Evolutionary conservation across 805 yeast genomes (phyloP), one percentile per base, ranked within the genome.

Genomic region (Saccharomycopsis sp.): DNA sequence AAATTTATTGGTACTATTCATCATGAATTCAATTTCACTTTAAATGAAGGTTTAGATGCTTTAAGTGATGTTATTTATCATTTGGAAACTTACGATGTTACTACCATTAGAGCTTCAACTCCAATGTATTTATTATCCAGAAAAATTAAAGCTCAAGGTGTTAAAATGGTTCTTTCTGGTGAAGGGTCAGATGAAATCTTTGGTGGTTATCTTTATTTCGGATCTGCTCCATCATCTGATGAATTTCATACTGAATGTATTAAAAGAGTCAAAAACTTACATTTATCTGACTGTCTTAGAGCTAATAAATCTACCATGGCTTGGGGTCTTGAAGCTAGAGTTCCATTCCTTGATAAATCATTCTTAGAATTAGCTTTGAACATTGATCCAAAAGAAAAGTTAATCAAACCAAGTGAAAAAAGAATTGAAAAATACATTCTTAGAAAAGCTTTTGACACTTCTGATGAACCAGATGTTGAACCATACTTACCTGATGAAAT

Each of bases 281-380:
- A 92, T 65, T 78, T 78, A 53, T 86, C 97, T 47, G 99, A 92
- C 69, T 89, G 97, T 70, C 69, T 92, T 61, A 81, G 99, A 66
- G 99, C 99, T 50, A 92, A 92, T 83, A 92, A 92, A 69, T 88
- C 96, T 26, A 92, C 99, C 45, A 85, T 92, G 96, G 97, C 99
- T 33, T 92, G 99, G 99, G 99, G 99, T 63, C 74, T 92, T 50
- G 99, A 92, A 69, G 98, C 98, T 47, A 83, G 99, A 68, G 98
- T 92, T 52, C 99, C 99, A 52, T 92, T 92, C 83, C 74, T 92
- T 67, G 99, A 92, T 67, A 84, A 79, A 68, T 72, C 79, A 60
- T 92, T 92, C 74, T 69, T 92, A 63, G 85, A 89, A 56, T 75
- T 84, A 34, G 77, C 94, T 63, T 81, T 92, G 96, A 81, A 82